Evolutionary conservation across 345 rosid genomes (phyloP), one percentile per base, ranked within the genome.

Genomic region (Eucalyptus pauciflora): DNA sequence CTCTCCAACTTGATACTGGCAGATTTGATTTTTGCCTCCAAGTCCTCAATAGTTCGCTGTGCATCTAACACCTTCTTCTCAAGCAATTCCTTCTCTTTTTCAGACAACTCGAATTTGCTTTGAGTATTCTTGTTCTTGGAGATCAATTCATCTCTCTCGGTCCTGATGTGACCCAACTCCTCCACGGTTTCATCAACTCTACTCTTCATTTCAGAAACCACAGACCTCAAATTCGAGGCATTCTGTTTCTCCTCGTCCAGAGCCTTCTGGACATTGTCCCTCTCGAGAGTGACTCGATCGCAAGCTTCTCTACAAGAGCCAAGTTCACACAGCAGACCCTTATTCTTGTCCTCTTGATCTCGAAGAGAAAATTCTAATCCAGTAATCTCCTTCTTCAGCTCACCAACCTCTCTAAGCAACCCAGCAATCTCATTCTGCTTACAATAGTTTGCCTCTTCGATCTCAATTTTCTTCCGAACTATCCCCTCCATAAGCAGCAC

Each of bases 181-280:
- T 89, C 83, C 10, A n/a, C 46, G 20, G 91, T 89, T 87, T 93
- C 89, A 87, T 90, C 90, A 25, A 91, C 90, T 90, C 46, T 89
- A 89, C 89, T 94, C 92, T 93, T 94, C 93, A 94, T 86, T 85
- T 92, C 94, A 13, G 71, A 86, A 85, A 93, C 88, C 81, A 90
- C 90, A 41, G 89, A 88, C 79, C 60, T 92, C 90, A 95, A 89
- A 64, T 46, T 90, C 81, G 86, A 69, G 69, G 89, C 91, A 58
- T 90, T 91, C 87, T 89, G 91, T 85, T 86, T 93, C 94, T 95
- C 96, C 91, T 89, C 93, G 80, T 51, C 94, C 46, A 94, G 89
- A 29, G 88, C 87, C 85, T 91, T 94, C 69, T 51, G 87, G 16
- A 92, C 92, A 87, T 86, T 88, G 18, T 94, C 96, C 88, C 89